These are phyloP conservation scores for Iberis amara DNA, from an alignment of 441 rosid species.

Conservation along the genomic window DNA sequence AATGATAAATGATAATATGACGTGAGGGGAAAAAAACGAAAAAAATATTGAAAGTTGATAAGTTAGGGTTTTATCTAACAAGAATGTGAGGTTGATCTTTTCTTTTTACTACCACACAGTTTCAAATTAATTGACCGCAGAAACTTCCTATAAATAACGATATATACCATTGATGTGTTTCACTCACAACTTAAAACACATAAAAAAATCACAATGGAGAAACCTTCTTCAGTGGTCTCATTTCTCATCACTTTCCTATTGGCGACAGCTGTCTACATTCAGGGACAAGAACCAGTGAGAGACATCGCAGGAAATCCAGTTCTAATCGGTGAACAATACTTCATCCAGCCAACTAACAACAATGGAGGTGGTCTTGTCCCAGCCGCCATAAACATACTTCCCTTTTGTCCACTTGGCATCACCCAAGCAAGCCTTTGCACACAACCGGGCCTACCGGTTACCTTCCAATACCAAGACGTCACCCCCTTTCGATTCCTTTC, in stretches of 20 bases:
- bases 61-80: no score
- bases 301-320: background rate
- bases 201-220: conserved; percentile 12
- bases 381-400: background rate
- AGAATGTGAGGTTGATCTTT: no score
- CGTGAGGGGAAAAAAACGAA: no score
- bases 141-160: conserved; percentile 13
- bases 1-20: no score
- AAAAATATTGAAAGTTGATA: no score
- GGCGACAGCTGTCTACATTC: conserved; percentile 11
- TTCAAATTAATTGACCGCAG: background rate
- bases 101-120: no score
- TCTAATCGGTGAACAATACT: background rate
- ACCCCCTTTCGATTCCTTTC: background rate
- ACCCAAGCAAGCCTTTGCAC: background rate
- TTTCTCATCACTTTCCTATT: conserved; percentile 15
- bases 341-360: conserved; percentile 9
- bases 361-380: conserved; percentile 24
- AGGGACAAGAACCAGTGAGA: background rate
- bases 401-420: conserved; percentile 20
- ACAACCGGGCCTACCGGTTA: conserved; percentile 21
- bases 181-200: conserved; percentile 1
- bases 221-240: background rate
- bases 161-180: no score
- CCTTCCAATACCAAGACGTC: rapidly evolving